Evolutionary conservation across 1,284 basidiomycete species (phyloP), one percentile per base, ranked within the genome.

Genomic region (Fomes fomentarius): DNA sequence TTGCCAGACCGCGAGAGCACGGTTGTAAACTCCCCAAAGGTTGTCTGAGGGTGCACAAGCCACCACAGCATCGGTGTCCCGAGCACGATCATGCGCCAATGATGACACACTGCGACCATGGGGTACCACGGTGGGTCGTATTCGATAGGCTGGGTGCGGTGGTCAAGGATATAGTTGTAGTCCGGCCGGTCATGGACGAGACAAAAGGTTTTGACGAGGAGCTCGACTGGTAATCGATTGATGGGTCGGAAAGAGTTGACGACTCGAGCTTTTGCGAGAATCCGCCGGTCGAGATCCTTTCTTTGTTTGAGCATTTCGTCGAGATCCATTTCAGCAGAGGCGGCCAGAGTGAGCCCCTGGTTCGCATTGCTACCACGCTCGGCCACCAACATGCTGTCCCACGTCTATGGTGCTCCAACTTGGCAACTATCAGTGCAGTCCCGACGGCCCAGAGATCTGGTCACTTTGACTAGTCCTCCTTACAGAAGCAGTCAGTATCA

Each of bases 161-260:
- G 17, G 15, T 9, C 35, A 37, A 37, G 6, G 35, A 5, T 9
- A 25, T 14, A 26, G 15, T 3, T n/a, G n/a, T 2, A 6, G 1
- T 12, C 19, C 2, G 4, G 9, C 25, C 10, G 12, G 22, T 10
- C 31, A 11, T 35, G 21, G n/a, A 35, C 24, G 31, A 35, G 14
- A n/a, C 10, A n/a, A 22, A 50, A 43, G 41, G 43, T 37, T 4
- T 15, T 17, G 33, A 50, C 25, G 24, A 50, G 33, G 5, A 50
- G 30, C n/a, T 50, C 48, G n/a, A 21, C 22, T 5, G 48, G 48
- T 5, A 50, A 39, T 3, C 21, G 21, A n/a, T 50, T 50, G 31
- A 50, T 34, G 8, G 48, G 48, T 1, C 22, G 34, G 3, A 8
- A 10, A 3, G 46, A 12, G 34, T 38, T 39, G 34, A 38, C 10